Conservation (phyloP, 2,329 filamentous ascomycete genomes). For the Rugonectria rugulosa region DNA sequence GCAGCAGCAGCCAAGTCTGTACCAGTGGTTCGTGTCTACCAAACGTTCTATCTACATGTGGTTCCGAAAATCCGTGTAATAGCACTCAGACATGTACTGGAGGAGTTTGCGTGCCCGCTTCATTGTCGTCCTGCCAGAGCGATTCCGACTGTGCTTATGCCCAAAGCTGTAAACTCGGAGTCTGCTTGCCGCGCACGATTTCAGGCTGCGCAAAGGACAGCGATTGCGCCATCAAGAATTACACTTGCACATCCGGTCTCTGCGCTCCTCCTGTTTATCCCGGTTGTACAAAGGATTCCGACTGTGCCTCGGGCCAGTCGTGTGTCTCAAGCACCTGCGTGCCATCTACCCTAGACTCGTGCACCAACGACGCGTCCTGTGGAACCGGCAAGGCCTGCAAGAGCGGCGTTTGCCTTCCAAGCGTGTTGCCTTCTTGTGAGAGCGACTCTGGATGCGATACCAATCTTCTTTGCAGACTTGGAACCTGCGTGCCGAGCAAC, state of each 20-base stretch:
- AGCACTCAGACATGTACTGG: slow-evolving; percentile 3
- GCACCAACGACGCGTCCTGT: slow-evolving; percentile 1
- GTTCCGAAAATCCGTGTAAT: background rate
- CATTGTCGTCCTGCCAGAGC: background rate
- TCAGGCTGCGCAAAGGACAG: background rate
- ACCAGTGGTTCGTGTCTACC: slow-evolving; percentile 9
- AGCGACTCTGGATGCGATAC: slow-evolving; percentile 1
- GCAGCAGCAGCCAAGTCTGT: slow-evolving; percentile 13
- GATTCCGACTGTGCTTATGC: slow-evolving; percentile 7
- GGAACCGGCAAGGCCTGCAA: background rate
- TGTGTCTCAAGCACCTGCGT: slow-evolving; percentile 8
- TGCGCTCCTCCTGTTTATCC: slow-evolving; percentile 4
- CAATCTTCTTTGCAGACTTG: background rate
- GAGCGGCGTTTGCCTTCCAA: slow-evolving; percentile 6
- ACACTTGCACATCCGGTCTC: background rate
- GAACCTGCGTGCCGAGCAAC: slow-evolving; percentile 8
- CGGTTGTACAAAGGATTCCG: background rate
- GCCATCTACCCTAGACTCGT: background rate
- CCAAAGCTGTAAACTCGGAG: background rate
- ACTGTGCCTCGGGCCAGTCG: background rate
- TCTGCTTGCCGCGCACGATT: slow-evolving; percentile 9
- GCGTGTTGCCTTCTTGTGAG: background rate
- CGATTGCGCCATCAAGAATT: background rate
- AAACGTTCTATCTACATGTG: background rate
- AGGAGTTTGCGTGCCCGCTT: slow-evolving; percentile 4